phyloP scores from a whole-genome alignment of 441 rosid genomes.

The Theobroma grandiflorum region DNA sequence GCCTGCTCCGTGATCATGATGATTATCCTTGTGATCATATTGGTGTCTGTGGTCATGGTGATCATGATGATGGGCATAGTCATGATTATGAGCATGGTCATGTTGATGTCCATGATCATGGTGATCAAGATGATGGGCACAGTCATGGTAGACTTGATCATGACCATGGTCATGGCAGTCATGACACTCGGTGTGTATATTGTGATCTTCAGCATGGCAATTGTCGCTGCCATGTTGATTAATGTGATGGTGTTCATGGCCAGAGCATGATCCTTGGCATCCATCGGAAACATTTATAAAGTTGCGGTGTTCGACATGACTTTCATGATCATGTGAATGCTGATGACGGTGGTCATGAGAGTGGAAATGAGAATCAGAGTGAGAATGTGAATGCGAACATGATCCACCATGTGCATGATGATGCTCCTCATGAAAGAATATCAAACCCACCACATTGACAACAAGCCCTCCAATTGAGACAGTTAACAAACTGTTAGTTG shows the following conservation, averaged over 20 bases:
- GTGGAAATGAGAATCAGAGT: slow-evolving; percentile 55
- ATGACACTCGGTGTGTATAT: slow-evolving; percentile 22
- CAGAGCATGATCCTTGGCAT: slow-evolving; percentile 39
- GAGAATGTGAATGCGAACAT: slow-evolving; percentile 69
- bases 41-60: slow-evolving; percentile 22
- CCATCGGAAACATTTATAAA: slow-evolving; percentile 40
- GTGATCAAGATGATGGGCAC: slow-evolving; percentile 17
- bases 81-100: slow-evolving; percentile 28
- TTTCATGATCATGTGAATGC: slow-evolving; percentile 35
- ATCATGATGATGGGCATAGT: slow-evolving; percentile 17
- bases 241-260: slow-evolving; percentile 41
- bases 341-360: slow-evolving; percentile 43
- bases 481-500: slow-evolving; percentile 76
- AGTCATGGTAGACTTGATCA: background rate
- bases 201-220: slow-evolving; percentile 15
- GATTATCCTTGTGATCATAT: slow-evolving; percentile 16
- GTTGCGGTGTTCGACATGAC: slow-evolving; percentile 43
- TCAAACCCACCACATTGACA: slow-evolving; percentile 84
- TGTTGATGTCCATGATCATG: slow-evolving; percentile 27
- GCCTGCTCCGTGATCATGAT: slow-evolving; percentile 17
- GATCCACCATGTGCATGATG: slow-evolving; percentile 99
- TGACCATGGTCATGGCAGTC: slow-evolving; percentile 29
- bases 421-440: slow-evolving; percentile 98
- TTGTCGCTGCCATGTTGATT: slow-evolving; percentile 21
- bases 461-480: slow-evolving; percentile 92